Evolutionary conservation across 2,329 filamentous ascomycete genomes (phyloP), one percentile per base, ranked within the genome.

Genomic region (Ophiostoma sp.): DNA sequence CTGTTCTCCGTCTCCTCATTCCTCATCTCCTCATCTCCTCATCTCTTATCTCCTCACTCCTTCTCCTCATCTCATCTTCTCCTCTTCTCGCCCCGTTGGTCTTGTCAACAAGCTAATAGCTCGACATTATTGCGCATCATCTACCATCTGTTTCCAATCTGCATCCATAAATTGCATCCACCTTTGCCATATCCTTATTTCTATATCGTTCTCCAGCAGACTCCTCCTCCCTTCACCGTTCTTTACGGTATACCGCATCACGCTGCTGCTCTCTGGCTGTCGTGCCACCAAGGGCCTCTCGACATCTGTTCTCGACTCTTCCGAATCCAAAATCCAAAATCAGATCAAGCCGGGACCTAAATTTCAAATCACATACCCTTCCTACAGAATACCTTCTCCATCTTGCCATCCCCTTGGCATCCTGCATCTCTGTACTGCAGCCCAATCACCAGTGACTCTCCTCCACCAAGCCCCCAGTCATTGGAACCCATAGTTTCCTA

Each of bases 191-290:
- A 57, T 23, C 52, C 27, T 62, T 62, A 62, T 33, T 57, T 62
- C 57, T 62, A 62, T 62, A 62, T 62, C 27, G 13, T 62, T 62
- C 57, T 62, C 57, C 57, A 62, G 57, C 27, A 13, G 52, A 27
- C n/a, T 27, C 7, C 52, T 27, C 11, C 23, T 15, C 48, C 44
- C 44, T 23, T 54, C 52, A 57, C 52, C 52, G 52, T 57, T 57
- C 52, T 57, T 57, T 57, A 27, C n/a, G 10, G 8, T 27, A 62
- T 62, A 20, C 20, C 57, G 6, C 23, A 27, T 20, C 52, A 54
- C 8, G 8, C n/a, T 54, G n/a, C n/a, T 23, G 1, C 6, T 20
- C n/a, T 27, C 52, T 10, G n/a, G n/a, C 52, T 57, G 52, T 31
- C n/a, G 39, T 41, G 10, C 39, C 39, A 41, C 39, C 39, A 41